Percentiles rank a stretch among this genome's conserved stretches.
Evolutionary conservation across 2,329 filamentous ascomycete genomes (phyloP).

Genomic region (Claviceps fusiformis): DNA sequence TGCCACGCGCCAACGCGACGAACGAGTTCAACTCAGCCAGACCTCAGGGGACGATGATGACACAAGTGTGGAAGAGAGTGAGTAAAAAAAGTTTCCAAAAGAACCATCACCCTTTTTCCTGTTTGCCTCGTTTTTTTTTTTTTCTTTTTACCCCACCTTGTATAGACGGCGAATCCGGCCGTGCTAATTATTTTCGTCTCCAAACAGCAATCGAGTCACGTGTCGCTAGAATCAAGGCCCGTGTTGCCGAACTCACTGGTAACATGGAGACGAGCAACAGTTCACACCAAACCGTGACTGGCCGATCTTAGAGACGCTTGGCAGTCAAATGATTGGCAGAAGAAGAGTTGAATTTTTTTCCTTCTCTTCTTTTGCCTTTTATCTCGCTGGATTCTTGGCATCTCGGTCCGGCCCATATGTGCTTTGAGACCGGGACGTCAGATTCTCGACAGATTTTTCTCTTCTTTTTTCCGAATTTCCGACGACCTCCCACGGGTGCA

Average conservation of each 20-base stretch:
- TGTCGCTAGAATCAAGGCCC: slow-evolving; percentile 93
- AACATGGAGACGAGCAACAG: slow-evolving; percentile 51
- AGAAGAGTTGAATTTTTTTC: not conserved
- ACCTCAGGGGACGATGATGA: slow-evolving; percentile 61
- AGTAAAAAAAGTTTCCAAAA: slow-evolving; percentile 25
- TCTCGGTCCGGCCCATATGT: not conserved
- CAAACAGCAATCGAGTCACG: slow-evolving; percentile 84
- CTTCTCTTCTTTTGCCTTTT: not conserved
- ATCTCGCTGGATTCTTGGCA: too few species aligned
- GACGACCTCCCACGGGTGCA: not conserved
- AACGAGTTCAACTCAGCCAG: slow-evolving; percentile 45
- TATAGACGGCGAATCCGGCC: too few species aligned
- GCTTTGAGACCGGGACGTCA: not conserved
- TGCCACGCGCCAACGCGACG: slow-evolving; percentile 49
- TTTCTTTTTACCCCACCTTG: not conserved
- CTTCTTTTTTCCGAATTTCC: not conserved
- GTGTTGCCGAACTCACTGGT: slow-evolving; percentile 85
- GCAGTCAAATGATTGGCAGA: slow-evolving; percentile 1
- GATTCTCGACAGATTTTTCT: not conserved
- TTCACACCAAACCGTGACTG: slow-evolving; percentile 16
- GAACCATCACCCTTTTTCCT: not conserved
- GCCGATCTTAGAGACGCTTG: slow-evolving; percentile 11
- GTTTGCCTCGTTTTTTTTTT: not conserved
- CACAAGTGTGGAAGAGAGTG: slow-evolving; percentile 90
- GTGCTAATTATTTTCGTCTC: slow-evolving; percentile 11